Evolutionary conservation across 1,139 yeast species (phyloP).

Genomic region (Suhomyces bokatorum): DNA sequence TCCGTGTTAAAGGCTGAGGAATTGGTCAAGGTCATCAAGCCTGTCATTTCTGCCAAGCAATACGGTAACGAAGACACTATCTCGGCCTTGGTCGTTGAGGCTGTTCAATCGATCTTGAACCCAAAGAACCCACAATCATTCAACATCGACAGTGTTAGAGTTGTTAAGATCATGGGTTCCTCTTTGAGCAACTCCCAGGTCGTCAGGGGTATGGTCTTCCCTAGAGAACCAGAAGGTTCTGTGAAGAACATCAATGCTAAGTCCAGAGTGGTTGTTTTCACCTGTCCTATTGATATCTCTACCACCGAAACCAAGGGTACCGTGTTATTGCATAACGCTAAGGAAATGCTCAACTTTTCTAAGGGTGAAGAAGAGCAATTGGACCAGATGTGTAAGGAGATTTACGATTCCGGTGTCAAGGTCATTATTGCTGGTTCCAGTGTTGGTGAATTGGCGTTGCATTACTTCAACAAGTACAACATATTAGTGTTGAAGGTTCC

Average conservation of each 20-base stretch:
- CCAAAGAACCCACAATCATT: conserved; percentile 58
- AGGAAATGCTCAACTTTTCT: conserved; percentile 94
- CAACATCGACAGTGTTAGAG: conserved; percentile 90
- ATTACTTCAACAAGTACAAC: conserved; percentile 83
- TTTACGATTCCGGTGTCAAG: conserved; percentile 78
- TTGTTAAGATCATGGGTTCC: conserved; percentile 95
- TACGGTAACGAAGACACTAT: conserved; percentile 82
- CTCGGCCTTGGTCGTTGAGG: conserved; percentile 80
- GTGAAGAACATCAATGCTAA: conserved; percentile 58
- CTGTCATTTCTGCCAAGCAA: conserved; percentile 92
- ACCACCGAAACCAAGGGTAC: conserved; percentile 98
- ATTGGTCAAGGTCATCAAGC: conserved; percentile 72
- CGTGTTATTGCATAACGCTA: conserved; percentile 89
- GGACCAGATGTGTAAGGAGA: conserved; percentile 82
- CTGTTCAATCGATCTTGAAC: conserved; percentile 71
- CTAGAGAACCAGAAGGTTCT: conserved; percentile 92
- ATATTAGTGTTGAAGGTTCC: conserved; percentile 87
- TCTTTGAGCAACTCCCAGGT: conserved; percentile 74
- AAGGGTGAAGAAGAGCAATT: conserved; percentile 96
- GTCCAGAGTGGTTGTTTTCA: conserved; percentile 88
- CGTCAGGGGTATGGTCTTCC: conserved; percentile 96
- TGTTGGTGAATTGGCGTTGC: conserved; percentile 89
- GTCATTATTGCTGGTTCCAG: conserved; percentile 93
- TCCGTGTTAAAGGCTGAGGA: conserved; percentile 57
- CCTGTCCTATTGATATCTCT: conserved; percentile 92